Percentiles rank a stretch among this genome's conserved stretches.
Conservation (phyloP, 1,284 basidiomycete species). For the Spongiforma sp. region DNA sequence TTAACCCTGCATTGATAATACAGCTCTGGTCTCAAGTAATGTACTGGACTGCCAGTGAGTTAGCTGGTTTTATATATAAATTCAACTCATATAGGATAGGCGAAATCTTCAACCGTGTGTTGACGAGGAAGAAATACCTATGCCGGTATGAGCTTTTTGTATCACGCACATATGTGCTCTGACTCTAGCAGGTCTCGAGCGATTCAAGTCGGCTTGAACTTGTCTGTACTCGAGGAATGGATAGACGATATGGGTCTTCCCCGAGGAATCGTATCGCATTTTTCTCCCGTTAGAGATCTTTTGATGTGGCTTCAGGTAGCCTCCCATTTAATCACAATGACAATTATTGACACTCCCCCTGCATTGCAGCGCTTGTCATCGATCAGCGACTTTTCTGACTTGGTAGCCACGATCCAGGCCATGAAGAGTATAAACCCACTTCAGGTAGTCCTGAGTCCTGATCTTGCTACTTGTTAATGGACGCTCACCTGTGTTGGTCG, state of each 20-base stretch:
- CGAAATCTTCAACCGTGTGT: slow-evolving; percentile 94
- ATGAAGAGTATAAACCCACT: slow-evolving; percentile 90
- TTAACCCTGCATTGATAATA: slow-evolving; percentile 89
- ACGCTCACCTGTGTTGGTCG: slow-evolving; percentile 4
- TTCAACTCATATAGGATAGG: slow-evolving; percentile 48
- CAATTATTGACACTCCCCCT: slow-evolving; percentile 14
- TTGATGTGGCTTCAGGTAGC: slow-evolving; percentile 86
- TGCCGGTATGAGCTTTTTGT: slow-evolving; percentile 68
- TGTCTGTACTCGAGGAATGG: slow-evolving; percentile 92
- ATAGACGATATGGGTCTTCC: slow-evolving; percentile 83
- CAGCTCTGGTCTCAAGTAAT: slow-evolving; percentile 96
- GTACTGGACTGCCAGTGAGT: slow-evolving; percentile 87
- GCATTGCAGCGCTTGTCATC: slow-evolving; percentile 79
- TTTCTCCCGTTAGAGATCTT: slow-evolving; percentile 86
- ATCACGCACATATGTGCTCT: slow-evolving; percentile 7
- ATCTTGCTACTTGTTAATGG: slow-evolving; percentile 7
- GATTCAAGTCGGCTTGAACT: slow-evolving; percentile 89
- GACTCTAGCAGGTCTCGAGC: slow-evolving; percentile 71
- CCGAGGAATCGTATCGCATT: slow-evolving; percentile 78
- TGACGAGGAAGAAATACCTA: slow-evolving; percentile 91
- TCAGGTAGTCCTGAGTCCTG: slow-evolving; percentile 59
- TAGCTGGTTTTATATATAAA: background rate
- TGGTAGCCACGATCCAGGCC: slow-evolving; percentile 90
- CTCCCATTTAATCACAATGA: slow-evolving; percentile 5
- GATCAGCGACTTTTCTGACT: slow-evolving; percentile 83